Conservation (phyloP, 495 filamentous ascomycete genomes). For the Aspergillus leporis region DNA sequence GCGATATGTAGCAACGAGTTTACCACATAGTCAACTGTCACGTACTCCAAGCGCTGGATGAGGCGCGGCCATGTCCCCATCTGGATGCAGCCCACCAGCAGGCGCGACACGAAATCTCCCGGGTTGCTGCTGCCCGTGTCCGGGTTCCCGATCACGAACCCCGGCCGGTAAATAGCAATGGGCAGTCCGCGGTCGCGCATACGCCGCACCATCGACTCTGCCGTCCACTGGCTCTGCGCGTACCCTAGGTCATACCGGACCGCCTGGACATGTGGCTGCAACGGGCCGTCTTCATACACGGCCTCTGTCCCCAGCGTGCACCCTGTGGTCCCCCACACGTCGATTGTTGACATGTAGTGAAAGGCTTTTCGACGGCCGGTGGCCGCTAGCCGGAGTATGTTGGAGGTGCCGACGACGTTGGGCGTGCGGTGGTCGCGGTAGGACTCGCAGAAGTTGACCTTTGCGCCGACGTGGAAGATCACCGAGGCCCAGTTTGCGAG, state of each 20-base stretch:
- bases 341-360: conserved; percentile 26
- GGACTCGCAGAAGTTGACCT: conserved; percentile 23
- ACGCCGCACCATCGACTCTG: conserved; percentile 22
- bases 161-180: conserved; percentile 24
- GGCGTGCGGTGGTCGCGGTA: conserved; percentile 19
- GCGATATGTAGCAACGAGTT: conserved; percentile 20
- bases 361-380: conserved; percentile 19
- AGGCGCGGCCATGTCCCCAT: conserved; percentile 17
- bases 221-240: conserved; percentile 24
- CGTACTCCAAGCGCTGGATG: conserved; percentile 15
- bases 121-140: conserved; percentile 20
- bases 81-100: conserved; percentile 22
- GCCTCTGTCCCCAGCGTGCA: conserved; percentile 4
- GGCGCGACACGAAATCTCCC: conserved; percentile 25
- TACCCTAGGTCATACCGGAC: conserved; percentile 25
- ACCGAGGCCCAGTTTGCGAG: conserved; percentile 14
- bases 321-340: conserved; percentile 16
- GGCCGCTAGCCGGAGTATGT: conserved; percentile 17
- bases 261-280: conserved; percentile 7
- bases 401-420: conserved; percentile 23
- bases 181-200: conserved; percentile 20
- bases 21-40: conserved; percentile 21
- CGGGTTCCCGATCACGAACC: conserved; percentile 24
- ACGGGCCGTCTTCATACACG: conserved; percentile 16
- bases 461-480: conserved; percentile 24